phyloP scores from a whole-genome alignment of 2,329 filamentous ascomycete genomes.

The Colletotrichum orchidophilum region DNA sequence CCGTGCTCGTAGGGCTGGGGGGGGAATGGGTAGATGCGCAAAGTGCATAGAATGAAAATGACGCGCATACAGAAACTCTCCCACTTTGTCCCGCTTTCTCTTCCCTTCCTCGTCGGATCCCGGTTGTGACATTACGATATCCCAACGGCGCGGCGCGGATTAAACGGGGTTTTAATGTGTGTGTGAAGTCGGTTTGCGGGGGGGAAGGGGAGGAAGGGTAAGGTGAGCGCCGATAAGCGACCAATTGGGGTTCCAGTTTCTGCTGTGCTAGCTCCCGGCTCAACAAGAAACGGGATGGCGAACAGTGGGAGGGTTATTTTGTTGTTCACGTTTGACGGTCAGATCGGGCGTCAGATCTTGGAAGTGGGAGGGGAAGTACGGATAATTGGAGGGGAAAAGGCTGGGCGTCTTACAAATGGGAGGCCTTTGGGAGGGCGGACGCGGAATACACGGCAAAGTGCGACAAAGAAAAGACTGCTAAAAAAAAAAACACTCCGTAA shows the following conservation, averaged over 20 bases:
- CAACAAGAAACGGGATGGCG: neutral
- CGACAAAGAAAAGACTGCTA: neutral
- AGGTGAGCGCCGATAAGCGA: neutral
- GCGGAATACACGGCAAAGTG: neutral
- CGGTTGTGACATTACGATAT: conserved; percentile 20
- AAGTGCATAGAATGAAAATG: conserved; percentile 16
- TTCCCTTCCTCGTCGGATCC: conserved; percentile 37
- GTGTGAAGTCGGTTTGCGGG: neutral
- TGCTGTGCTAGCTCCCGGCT: neutral
- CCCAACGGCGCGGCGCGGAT: neutral
- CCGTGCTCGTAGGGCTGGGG: conserved; percentile 4
- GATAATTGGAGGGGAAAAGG: neutral
- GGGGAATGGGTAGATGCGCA: neutral
- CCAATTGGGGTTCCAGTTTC: neutral
- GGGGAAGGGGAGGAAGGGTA: neutral
- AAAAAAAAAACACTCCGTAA: neutral
- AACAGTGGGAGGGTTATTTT: neutral
- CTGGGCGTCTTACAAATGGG: neutral
- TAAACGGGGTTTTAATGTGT: neutral
- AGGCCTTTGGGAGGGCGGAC: neutral
- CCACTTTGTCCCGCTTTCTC: conserved; percentile 44
- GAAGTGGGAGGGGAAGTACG: neutral
- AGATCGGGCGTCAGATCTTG: neutral
- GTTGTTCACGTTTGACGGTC: neutral
- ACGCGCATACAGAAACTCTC: conserved; percentile 44